Evolutionary conservation across 768 basidiomycete species (phyloP).

Genomic region (Boletus speciosus): DNA sequence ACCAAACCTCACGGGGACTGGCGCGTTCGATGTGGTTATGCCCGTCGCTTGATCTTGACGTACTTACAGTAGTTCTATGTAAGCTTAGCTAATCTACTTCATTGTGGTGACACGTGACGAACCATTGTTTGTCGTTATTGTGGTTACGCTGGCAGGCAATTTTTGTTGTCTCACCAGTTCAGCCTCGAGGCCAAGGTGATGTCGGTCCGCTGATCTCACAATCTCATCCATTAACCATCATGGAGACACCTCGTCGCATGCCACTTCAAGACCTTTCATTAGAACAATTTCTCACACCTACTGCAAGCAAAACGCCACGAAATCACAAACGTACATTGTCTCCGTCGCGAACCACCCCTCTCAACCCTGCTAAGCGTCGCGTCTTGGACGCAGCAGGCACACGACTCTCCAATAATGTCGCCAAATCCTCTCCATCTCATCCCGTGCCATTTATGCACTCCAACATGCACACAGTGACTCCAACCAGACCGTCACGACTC

Average conservation of each 20-base stretch:
- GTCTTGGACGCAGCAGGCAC: slow-evolving; percentile 56
- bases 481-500: slow-evolving; percentile 32
- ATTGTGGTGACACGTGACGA: slow-evolving; percentile 9
- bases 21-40: slow-evolving; percentile 86
- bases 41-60: slow-evolving; percentile 24
- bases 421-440: slow-evolving; percentile 17
- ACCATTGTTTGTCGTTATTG: slow-evolving; percentile 26
- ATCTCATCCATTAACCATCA: slow-evolving; percentile 12
- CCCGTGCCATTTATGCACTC: slow-evolving; percentile 30
- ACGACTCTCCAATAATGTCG: slow-evolving; percentile 28
- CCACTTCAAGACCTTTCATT: slow-evolving; percentile 63
- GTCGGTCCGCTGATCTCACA: slow-evolving; percentile 23
- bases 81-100: no score
- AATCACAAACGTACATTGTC: slow-evolving; percentile 62
- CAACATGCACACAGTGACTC: slow-evolving; percentile 26
- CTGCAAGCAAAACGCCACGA: slow-evolving; percentile 20
- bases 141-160: slow-evolving; percentile 8
- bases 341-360: slow-evolving; percentile 45
- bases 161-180: slow-evolving; percentile 14
- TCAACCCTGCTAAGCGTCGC: slow-evolving; percentile 67
- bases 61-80: not conserved
- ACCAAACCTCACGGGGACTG: slow-evolving; percentile 89
- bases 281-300: slow-evolving; percentile 45
- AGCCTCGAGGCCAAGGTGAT: slow-evolving; percentile 25
- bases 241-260: slow-evolving; percentile 33